Conservation (phyloP, 1,284 basidiomycete genomes). For the Trametes versicolor region DNA sequence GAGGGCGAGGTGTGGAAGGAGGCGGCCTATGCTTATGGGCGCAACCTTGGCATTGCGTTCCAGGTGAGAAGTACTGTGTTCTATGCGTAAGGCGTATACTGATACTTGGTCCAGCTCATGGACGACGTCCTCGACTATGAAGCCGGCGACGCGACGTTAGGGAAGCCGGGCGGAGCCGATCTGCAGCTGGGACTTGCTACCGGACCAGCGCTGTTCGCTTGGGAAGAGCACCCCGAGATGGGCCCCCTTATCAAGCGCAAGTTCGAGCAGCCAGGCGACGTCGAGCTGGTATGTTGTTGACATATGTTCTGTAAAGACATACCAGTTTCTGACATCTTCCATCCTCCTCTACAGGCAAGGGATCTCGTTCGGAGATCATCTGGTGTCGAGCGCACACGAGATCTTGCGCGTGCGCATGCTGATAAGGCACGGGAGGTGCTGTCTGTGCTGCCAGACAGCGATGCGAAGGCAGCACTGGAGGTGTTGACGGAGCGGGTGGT, state of each 20-base stretch:
- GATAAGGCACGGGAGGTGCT: conserved; percentile 81
- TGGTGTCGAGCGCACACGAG: conserved; percentile 83
- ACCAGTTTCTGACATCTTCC: conserved; percentile 16
- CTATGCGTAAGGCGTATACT: not conserved
- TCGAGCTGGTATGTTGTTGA: conserved; percentile 72
- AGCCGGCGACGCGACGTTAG: conserved; percentile 70
- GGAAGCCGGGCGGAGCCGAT: conserved; percentile 91
- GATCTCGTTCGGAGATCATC: conserved; percentile 79
- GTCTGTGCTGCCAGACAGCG: conserved; percentile 82
- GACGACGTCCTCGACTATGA: conserved; percentile 94
- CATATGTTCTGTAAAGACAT: conserved; percentile 9
- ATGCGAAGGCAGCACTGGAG: conserved; percentile 80
- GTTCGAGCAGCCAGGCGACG: conserved; percentile 86
- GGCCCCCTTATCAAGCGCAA: conserved; percentile 87
- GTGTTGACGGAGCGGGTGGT: conserved; percentile 71
- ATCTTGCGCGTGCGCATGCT: conserved; percentile 83
- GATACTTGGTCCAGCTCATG: conserved; percentile 69
- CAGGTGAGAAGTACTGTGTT: conserved; percentile 69
- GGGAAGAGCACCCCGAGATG: conserved; percentile 88
- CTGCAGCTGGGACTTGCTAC: conserved; percentile 90
- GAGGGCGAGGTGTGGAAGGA: conserved; percentile 91
- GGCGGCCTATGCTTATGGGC: conserved; percentile 91
- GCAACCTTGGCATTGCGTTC: conserved; percentile 93
- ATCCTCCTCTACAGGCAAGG: conserved; percentile 64
- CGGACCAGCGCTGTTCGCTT: conserved; percentile 94